Conservation (phyloP, 2,329 filamentous ascomycete genomes). For the Metarhizium humberi region DNA sequence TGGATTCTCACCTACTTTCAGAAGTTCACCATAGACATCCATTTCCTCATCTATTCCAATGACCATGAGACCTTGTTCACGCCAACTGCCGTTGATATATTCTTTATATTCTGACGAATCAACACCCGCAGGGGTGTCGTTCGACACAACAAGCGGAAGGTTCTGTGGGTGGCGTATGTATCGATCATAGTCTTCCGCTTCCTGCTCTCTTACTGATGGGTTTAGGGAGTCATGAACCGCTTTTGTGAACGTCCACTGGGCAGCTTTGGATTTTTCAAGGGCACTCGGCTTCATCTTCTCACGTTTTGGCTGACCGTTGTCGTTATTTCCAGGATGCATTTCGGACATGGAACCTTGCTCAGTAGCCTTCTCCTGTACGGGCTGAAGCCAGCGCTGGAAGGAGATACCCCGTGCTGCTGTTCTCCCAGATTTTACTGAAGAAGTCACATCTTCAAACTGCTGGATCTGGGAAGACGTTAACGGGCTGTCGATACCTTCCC, state of each 20-base stretch:
- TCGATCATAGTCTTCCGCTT: conserved; percentile 77
- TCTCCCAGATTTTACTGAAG: conserved; percentile 29
- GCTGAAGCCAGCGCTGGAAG: conserved; percentile 54
- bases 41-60: conserved; percentile 37
- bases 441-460: conserved; percentile 28
- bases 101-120: conserved; percentile 64
- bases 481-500: conserved; percentile 61
- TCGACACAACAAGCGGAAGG: conserved; percentile 71
- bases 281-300: conserved; percentile 44
- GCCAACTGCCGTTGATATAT: conserved; percentile 63
- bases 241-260: conserved; percentile 82
- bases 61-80: conserved; percentile 46
- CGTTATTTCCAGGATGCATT: background rate
- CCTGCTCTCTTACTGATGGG: conserved; percentile 65
- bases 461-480: conserved; percentile 25
- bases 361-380: conserved; percentile 27
- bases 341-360: conserved; percentile 1
- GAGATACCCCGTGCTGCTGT: conserved; percentile 38
- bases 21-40: conserved; percentile 63
- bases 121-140: conserved; percentile 51
- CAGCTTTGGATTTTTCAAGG: conserved; percentile 69
- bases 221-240: conserved; percentile 80
- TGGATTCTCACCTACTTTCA: conserved; percentile 71
- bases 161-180: conserved; percentile 87
- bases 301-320: background rate